Percentiles rank a stretch among this genome's conserved stretches.
These are phyloP conservation scores for Flaveria floridana DNA, from an alignment of 140 eudicot genomes.

Conservation along the genomic window DNA sequence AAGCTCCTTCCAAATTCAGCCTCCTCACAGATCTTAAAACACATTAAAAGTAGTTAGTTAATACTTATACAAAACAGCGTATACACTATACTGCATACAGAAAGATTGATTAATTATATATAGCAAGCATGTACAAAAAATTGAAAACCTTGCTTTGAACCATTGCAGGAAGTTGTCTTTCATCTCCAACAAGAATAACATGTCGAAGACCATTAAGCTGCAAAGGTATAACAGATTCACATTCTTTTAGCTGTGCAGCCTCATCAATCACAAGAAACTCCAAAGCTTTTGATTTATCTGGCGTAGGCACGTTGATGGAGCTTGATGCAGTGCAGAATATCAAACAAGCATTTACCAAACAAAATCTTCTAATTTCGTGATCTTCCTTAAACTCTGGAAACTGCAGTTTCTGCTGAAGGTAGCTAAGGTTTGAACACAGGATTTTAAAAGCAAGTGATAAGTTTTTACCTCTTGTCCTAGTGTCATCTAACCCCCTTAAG, in stretches of 20 bases:
- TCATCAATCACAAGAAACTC: conserved; percentile 64
- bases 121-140: not conserved
- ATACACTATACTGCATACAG: no score
- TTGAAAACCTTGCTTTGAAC: conserved; percentile 72
- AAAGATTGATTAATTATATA: no score
- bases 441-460: conserved; percentile 6
- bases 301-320: conserved; percentile 40
- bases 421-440: conserved; percentile 37
- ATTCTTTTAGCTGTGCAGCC: conserved; percentile 87
- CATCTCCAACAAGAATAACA: conserved; percentile 69
- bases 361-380: conserved; percentile 37
- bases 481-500: conserved; percentile 4
- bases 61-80: no score
- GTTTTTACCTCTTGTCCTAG: not conserved
- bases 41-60: conserved; percentile 1
- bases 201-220: conserved; percentile 55
- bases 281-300: conserved; percentile 22
- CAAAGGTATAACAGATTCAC: conserved; percentile 70
- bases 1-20: conserved; percentile 81
- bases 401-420: conserved; percentile 28
- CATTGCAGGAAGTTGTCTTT: conserved; percentile 68
- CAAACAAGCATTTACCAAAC: conserved; percentile 50
- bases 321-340: conserved; percentile 72
- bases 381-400: conserved; percentile 32
- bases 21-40: conserved; percentile 45